A percentile compares a stretch with the other conserved stretches of the same genome.
Conservation (phyloP, 1,284 basidiomycete species). For the Ceratobasidium sp. region DNA sequence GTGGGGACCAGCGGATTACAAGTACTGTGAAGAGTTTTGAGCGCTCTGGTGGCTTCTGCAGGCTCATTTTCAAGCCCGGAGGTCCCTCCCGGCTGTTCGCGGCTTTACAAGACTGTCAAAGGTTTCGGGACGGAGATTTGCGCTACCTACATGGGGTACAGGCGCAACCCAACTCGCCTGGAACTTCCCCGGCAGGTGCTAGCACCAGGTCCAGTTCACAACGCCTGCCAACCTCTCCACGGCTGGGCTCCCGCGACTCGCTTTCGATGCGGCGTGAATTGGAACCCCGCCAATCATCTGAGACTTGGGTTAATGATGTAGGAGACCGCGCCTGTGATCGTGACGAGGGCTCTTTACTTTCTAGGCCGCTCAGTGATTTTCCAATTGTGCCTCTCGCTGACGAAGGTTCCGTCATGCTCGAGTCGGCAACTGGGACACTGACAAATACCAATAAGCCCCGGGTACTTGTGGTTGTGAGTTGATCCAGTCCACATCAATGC, state of each 20-base stretch:
- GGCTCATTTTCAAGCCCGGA: constrained; percentile 87
- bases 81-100: constrained; percentile 78
- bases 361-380: constrained; percentile 41
- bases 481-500: constrained; percentile 53
- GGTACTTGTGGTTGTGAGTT: constrained; percentile 46
- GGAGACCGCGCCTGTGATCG: background rate
- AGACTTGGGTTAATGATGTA: background rate
- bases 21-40: constrained; percentile 72
- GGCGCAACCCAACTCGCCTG: constrained; percentile 43
- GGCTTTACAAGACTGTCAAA: constrained; percentile 73
- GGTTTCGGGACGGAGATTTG: constrained; percentile 55
- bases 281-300: background rate
- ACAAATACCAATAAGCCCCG: constrained; percentile 23
- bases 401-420: constrained; percentile 54
- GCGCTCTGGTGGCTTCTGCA: constrained; percentile 83
- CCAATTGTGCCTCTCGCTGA: constrained; percentile 54
- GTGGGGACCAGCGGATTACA: constrained; percentile 70
- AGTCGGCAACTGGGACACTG: constrained; percentile 47
- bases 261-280: background rate
- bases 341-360: constrained; percentile 22
- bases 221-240: constrained; percentile 1
- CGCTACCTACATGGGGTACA: constrained; percentile 47
- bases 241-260: background rate
- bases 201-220: constrained; percentile 34
- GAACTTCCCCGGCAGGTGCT: constrained; percentile 20